A percentile compares a stretch with the other conserved stretches of the same genome.
Evolutionary conservation across 2,329 filamentous ascomycete genomes (phyloP).

Genomic region (Penicillium griseofulvum): DNA sequence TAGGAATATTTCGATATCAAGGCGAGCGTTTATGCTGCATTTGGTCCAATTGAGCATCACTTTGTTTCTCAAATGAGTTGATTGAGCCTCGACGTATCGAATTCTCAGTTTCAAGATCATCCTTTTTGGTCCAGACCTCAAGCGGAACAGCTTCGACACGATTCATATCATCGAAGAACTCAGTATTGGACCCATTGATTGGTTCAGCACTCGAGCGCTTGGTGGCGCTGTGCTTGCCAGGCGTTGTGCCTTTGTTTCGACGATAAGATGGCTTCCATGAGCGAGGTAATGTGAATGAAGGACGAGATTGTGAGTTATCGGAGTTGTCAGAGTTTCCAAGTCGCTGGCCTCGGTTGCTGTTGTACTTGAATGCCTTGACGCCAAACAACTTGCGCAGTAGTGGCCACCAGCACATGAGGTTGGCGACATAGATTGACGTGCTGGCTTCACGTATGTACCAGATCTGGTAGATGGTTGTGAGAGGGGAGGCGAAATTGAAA

Average conservation of each 20-base stretch:
- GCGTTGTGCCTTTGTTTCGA: conserved; percentile 3
- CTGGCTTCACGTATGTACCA: conserved; percentile 46
- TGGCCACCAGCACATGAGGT: conserved; percentile 39
- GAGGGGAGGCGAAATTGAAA: conserved; percentile 40
- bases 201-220: conserved; percentile 20
- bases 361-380: conserved; percentile 28
- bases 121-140: conserved; percentile 12
- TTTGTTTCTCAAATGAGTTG: neutral
- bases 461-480: conserved; percentile 39
- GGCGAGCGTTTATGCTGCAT: neutral
- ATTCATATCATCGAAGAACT: conserved; percentile 10
- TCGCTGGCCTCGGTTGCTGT: conserved; percentile 24
- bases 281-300: conserved; percentile 19
- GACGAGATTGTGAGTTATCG: conserved; percentile 17
- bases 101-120: neutral
- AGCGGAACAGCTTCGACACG: conserved; percentile 12
- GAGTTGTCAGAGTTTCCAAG: conserved; percentile 12
- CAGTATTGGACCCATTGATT: conserved; percentile 11
- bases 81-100: conserved; percentile 4
- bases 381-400: conserved; percentile 31
- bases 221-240: neutral
- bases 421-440: conserved; percentile 47
- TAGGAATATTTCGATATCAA: neutral
- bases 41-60: neutral
- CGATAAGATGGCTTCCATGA: conserved; percentile 10